Evolutionary conservation across 805 yeast species (phyloP).

Genomic region (Cyberlindnera lachancei): DNA sequence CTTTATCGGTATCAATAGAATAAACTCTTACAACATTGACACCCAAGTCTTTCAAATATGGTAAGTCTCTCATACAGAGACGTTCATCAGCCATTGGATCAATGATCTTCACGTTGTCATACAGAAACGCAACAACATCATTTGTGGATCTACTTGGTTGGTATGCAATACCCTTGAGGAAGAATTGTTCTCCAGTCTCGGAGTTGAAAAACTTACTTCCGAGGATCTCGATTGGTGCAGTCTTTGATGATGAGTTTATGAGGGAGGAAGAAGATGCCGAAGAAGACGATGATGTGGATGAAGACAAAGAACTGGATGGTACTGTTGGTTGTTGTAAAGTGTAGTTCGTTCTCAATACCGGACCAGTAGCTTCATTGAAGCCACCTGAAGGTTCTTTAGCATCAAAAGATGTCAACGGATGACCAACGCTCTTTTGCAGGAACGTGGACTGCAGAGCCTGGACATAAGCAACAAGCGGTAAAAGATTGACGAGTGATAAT

Average conservation of each 20-base stretch:
- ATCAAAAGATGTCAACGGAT: too few species aligned
- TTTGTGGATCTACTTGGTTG: constrained; percentile 50
- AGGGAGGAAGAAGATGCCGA: too few species aligned
- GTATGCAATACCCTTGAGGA: constrained; percentile 81
- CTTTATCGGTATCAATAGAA: constrained; percentile 63
- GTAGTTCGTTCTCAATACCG: too few species aligned
- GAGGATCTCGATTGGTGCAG: constrained; percentile 42
- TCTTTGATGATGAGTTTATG: not conserved
- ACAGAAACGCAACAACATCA: constrained; percentile 23
- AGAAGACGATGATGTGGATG: too few species aligned
- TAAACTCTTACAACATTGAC: constrained; percentile 83
- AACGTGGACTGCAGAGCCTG: too few species aligned
- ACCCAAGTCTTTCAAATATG: constrained; percentile 58
- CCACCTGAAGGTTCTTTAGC: too few species aligned
- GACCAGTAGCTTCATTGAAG: too few species aligned
- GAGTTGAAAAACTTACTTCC: constrained; percentile 76
- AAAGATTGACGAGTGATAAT: too few species aligned
- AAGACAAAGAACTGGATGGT: too few species aligned
- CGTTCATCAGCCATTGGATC: constrained; percentile 75
- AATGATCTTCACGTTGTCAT: constrained; percentile 28
- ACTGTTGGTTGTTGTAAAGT: too few species aligned
- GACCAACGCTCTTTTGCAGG: too few species aligned
- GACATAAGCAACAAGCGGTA: too few species aligned
- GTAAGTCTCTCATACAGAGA: constrained; percentile 75
- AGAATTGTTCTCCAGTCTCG: constrained; percentile 73